Evolutionary conservation across 257 asterid species (phyloP).

Genomic region (Mitragyna speciosa): DNA sequence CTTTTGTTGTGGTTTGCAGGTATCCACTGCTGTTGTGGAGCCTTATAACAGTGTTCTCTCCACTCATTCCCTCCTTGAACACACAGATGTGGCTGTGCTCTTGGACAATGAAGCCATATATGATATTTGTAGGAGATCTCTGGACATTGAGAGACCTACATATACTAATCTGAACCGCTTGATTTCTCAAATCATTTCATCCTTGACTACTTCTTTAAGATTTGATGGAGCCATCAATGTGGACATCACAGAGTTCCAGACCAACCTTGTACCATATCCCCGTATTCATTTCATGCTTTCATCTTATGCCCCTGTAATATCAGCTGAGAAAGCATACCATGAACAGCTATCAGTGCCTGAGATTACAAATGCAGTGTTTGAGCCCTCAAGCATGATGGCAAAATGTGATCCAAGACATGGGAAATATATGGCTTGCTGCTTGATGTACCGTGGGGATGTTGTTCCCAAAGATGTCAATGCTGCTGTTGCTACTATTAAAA

Average conservation of each 20-base stretch:
- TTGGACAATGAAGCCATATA: conserved; percentile 92
- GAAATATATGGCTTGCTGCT: conserved; percentile 94
- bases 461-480: conserved; percentile 96
- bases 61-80: conserved; percentile 89
- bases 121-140: conserved; percentile 81
- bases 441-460: conserved; percentile 96
- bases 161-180: conserved; percentile 79
- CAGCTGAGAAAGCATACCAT: conserved; percentile 85
- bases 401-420: conserved; percentile 96
- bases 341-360: conserved; percentile 89
- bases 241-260: conserved; percentile 83
- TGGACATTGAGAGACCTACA: conserved; percentile 89
- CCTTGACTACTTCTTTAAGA: conserved; percentile 82
- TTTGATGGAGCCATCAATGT: conserved; percentile 93
- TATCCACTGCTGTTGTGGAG: conserved; percentile 94
- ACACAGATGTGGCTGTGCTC: conserved; percentile 79
- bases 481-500: conserved; percentile 85
- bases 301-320: conserved; percentile 93
- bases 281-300: conserved; percentile 96
- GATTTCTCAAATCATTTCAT: conserved; percentile 85
- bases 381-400: conserved; percentile 96
- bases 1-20: conserved; percentile 46
- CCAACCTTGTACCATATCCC: conserved; percentile 93
- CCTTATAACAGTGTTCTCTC: conserved; percentile 94
- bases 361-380: conserved; percentile 85